Conservation (phyloP, 169 alveolate species). For the Plasmodium coatneyi region DNA sequence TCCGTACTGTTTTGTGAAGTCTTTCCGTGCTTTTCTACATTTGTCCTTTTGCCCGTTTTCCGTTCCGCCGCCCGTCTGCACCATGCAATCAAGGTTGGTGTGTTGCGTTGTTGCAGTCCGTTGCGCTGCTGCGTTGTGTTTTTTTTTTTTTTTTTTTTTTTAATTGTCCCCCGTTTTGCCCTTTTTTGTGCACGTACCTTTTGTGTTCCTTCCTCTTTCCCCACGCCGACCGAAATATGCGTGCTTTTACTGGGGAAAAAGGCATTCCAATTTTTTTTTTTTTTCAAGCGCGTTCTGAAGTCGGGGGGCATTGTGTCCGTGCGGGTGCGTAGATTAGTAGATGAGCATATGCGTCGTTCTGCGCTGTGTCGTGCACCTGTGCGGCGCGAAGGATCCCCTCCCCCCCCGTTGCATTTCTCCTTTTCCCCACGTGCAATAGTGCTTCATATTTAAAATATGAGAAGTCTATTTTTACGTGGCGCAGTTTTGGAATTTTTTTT, state of each 20-base stretch:
- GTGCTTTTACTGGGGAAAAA: background rate
- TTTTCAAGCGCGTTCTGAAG: background rate
- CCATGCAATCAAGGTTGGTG: background rate
- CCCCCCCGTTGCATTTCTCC: background rate
- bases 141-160: background rate
- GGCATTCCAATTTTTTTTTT: background rate
- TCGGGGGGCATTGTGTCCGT: background rate
- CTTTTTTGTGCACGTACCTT: background rate
- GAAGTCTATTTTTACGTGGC: conserved; percentile 43
- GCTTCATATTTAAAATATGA: conserved; percentile 59
- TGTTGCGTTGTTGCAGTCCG: background rate
- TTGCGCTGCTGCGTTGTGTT: background rate
- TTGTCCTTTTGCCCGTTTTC: background rate
- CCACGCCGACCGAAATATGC: background rate
- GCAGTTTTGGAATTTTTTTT: conserved; percentile 15
- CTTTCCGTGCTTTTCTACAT: background rate
- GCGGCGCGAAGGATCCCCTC: background rate
- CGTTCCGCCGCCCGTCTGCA: background rate
- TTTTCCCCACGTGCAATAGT: background rate
- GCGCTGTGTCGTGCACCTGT: background rate
- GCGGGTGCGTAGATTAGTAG: background rate
- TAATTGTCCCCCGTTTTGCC: background rate
- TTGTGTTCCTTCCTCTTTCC: background rate
- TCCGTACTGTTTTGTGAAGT: background rate
- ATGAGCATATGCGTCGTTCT: background rate